A percentile compares a stretch with the other conserved stretches of the same genome.
Evolutionary conservation across 2,329 filamentous ascomycete genomes (phyloP).

Genomic region (Fusarium fracticaudum): DNA sequence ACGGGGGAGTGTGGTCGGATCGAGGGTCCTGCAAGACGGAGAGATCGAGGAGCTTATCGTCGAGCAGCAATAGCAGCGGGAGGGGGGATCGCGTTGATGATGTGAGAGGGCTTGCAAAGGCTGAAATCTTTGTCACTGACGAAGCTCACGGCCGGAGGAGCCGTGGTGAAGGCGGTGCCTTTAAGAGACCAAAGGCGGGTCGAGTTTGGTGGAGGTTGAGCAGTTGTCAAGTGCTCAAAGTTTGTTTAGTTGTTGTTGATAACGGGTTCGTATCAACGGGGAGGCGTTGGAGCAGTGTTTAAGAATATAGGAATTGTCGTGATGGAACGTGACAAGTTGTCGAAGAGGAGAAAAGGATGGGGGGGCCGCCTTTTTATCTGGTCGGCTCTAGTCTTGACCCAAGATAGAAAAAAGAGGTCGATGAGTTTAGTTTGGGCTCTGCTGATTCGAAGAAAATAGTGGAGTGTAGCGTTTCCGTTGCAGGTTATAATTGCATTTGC

Average conservation of each 20-base stretch:
- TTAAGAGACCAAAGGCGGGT: conserved; percentile 74
- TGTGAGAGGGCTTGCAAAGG: conserved; percentile 70
- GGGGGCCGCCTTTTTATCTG: conserved; percentile 27
- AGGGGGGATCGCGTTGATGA: conserved; percentile 72
- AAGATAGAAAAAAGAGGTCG: not conserved
- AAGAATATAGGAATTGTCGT: not conserved
- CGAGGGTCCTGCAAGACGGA: conserved; percentile 61
- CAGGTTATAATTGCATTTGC: not conserved
- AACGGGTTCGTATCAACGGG: not conserved
- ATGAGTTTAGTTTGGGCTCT: conserved; percentile 19
- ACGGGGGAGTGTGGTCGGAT: conserved; percentile 59
- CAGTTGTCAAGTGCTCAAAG: conserved; percentile 13
- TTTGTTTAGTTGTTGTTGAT: not conserved
- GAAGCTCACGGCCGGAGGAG: conserved; percentile 68
- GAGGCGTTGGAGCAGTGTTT: not conserved
- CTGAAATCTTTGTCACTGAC: conserved; percentile 77
- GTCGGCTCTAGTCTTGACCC: conserved; percentile 5
- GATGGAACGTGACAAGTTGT: conserved; percentile 10
- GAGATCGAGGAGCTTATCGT: conserved; percentile 61
- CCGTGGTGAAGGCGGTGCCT: conserved; percentile 69
- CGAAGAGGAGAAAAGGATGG: not conserved
- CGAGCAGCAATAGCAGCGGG: conserved; percentile 60
- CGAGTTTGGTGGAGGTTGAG: conserved; percentile 29
- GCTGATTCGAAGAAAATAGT: conserved; percentile 5
- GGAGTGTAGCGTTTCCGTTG: not conserved